These are phyloP conservation scores for Botrytis cinerea DNA, from an alignment of 2,329 filamentous ascomycete species.

Conservation along the genomic window DNA sequence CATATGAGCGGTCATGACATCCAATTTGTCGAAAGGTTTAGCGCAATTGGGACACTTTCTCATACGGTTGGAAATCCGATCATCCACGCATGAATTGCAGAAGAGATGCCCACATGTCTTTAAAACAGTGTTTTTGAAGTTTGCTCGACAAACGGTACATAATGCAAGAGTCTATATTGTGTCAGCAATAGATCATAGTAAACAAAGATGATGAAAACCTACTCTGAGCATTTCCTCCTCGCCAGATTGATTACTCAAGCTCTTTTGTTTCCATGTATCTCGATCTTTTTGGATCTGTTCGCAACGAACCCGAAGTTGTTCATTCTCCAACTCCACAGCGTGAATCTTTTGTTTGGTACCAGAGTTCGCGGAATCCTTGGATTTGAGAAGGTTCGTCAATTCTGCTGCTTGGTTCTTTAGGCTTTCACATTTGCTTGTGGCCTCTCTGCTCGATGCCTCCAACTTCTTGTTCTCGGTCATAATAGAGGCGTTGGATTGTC, in stretches of 20 bases:
- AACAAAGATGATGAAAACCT: constrained; percentile 48
- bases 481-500: constrained; percentile 72
- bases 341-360: constrained; percentile 58
- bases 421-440: constrained; percentile 67
- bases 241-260: constrained; percentile 75
- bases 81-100: constrained; percentile 86
- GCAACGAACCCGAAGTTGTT: constrained; percentile 75
- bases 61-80: constrained; percentile 84
- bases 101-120: constrained; percentile 96
- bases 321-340: constrained; percentile 71
- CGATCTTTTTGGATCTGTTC: constrained; percentile 80
- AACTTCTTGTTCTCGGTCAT: constrained; percentile 72
- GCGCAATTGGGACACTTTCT: constrained; percentile 95
- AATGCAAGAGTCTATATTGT: constrained; percentile 67
- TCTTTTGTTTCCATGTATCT: constrained; percentile 83
- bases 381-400: constrained; percentile 70
- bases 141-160: constrained; percentile 88
- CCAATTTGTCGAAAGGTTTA: constrained; percentile 85
- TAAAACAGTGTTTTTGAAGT: constrained; percentile 91
- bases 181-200: constrained; percentile 41
- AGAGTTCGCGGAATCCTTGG: constrained; percentile 67
- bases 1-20: constrained; percentile 75
- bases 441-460: constrained; percentile 71
- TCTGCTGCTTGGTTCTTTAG: constrained; percentile 76
- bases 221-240: constrained; percentile 86